These are phyloP conservation scores for Suhomyces prunicola DNA, from an alignment of 805 yeast genomes.

Conservation along the genomic window DNA sequence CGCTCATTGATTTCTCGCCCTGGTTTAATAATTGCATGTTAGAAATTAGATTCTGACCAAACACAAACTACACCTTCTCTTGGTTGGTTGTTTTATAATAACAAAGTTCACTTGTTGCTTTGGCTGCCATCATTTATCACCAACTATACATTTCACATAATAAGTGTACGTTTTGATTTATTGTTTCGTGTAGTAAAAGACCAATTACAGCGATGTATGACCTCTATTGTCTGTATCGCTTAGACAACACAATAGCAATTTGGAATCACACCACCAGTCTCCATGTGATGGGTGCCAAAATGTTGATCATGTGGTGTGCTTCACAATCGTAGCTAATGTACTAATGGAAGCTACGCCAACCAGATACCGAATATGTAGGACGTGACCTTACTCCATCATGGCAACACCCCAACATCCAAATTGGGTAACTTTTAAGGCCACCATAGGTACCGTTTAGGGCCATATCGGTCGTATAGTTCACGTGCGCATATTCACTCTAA, in stretches of 20 bases:
- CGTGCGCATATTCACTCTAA: background rate
- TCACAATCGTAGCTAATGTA: background rate
- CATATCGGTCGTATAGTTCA: background rate
- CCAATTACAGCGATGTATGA: background rate
- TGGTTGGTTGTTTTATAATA: constrained; percentile 1
- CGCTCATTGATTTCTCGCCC: background rate
- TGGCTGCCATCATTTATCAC: background rate
- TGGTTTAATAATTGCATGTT: background rate
- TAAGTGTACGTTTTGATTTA: background rate
- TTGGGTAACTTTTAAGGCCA: too few species aligned
- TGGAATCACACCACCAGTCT: background rate
- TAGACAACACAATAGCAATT: background rate
- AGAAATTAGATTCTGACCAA: background rate
- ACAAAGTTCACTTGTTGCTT: constrained; percentile 1
- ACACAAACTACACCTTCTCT: background rate
- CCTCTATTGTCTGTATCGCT: background rate
- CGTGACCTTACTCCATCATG: too few species aligned
- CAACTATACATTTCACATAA: background rate
- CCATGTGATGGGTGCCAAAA: background rate
- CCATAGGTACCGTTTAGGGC: too few species aligned
- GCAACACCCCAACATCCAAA: background rate
- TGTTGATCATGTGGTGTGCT: background rate
- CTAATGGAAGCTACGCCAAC: too few species aligned
- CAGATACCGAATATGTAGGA: too few species aligned
- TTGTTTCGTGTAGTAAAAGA: background rate